Conservation (phyloP, 2,329 filamentous ascomycete species). For the Clonostachys sp. region DNA sequence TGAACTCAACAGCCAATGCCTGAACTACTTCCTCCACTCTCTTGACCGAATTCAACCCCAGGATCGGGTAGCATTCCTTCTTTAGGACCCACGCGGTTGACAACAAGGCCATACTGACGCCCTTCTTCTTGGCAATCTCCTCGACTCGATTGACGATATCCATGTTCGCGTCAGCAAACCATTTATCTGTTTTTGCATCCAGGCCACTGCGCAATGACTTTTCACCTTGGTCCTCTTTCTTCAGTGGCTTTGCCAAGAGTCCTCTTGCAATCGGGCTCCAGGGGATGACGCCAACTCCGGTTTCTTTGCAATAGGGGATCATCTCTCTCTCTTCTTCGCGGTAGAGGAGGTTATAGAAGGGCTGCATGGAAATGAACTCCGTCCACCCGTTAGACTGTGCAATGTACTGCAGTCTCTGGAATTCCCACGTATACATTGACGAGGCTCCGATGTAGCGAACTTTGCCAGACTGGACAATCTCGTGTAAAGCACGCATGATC, state of each 20-base stretch:
- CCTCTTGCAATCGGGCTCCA: conserved; percentile 22
- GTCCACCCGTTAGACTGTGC: conserved; percentile 3
- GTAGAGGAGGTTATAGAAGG: conserved; percentile 52
- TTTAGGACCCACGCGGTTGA: conserved; percentile 59
- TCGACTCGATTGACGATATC: conserved; percentile 30
- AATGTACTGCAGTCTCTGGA: conserved; percentile 13
- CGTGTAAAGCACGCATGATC: conserved; percentile 54
- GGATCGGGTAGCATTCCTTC: conserved; percentile 51
- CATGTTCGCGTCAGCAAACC: conserved; percentile 17
- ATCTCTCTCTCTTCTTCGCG: conserved; percentile 51
- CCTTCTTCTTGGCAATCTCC: conserved; percentile 52
- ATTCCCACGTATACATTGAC: conserved; percentile 18
- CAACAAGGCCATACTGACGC: conserved; percentile 59
- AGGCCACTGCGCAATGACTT: conserved; percentile 8
- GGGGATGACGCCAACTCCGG: conserved; percentile 27
- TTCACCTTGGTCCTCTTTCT: conserved; percentile 4
- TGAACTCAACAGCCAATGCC: conserved; percentile 39
- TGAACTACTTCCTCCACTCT: conserved; percentile 59
- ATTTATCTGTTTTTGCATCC: conserved; percentile 10
- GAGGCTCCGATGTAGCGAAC: conserved; percentile 25
- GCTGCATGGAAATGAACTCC: conserved; percentile 47
- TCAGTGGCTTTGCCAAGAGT: conserved; percentile 16
- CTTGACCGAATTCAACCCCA: conserved; percentile 53
- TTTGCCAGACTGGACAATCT: conserved; percentile 49
- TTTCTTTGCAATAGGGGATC: conserved; percentile 27